Percentiles rank a stretch among this genome's conserved stretches.
Conservation (phyloP, 495 filamentous ascomycete species). For the Penicillium steckii region DNA sequence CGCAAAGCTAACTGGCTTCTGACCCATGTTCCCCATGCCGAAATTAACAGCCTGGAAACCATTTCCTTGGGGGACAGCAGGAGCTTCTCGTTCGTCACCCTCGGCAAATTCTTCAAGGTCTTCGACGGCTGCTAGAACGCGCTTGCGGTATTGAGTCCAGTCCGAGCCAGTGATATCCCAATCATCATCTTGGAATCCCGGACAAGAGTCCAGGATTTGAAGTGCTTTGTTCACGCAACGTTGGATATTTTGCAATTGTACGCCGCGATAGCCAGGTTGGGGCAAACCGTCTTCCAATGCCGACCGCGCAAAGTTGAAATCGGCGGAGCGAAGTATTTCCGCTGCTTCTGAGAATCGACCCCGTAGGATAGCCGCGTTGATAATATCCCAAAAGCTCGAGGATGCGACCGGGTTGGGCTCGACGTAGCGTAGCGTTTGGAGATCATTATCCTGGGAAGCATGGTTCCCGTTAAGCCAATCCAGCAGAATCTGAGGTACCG, state of each 20-base stretch:
- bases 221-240: conserved; percentile 63
- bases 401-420: conserved; percentile 72
- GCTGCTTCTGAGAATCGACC: conserved; percentile 65
- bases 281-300: conserved; percentile 55
- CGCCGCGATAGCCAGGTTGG: conserved; percentile 64
- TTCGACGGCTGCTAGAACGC: conserved; percentile 60
- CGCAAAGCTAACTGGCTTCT: conserved; percentile 45
- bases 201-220: conserved; percentile 66
- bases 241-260: conserved; percentile 70
- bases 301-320: conserved; percentile 69
- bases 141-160: conserved; percentile 76
- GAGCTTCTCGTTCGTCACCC: conserved; percentile 52
- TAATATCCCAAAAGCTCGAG: conserved; percentile 73
- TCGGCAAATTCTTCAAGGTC: conserved; percentile 74
- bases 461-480: conserved; percentile 76
- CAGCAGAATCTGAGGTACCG: conserved; percentile 71
- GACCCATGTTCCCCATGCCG: conserved; percentile 39
- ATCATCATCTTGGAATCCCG: conserved; percentile 56
- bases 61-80: conserved; percentile 30
- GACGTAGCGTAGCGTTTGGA: conserved; percentile 57
- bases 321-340: conserved; percentile 63
- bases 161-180: conserved; percentile 77
- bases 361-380: conserved; percentile 65
- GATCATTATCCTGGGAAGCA: conserved; percentile 56
- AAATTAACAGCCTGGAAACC: conserved; percentile 54